These are phyloP conservation scores for Crithidia brevicula DNA, from an alignment of 208 protist species.

Conservation along the genomic window DNA sequence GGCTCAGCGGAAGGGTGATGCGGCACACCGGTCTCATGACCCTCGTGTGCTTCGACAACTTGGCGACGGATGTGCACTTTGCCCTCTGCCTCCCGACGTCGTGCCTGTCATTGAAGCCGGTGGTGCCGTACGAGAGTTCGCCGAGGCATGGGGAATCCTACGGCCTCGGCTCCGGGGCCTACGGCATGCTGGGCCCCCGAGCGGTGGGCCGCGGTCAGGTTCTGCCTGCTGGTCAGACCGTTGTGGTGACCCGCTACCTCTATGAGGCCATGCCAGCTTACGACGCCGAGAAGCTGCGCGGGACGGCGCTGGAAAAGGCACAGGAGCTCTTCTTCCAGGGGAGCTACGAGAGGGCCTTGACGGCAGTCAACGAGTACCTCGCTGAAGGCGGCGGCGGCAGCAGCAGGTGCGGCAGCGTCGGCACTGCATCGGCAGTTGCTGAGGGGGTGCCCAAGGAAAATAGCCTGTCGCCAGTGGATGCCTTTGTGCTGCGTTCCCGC, in stretches of 20 bases:
- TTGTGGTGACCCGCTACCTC: slow-evolving; percentile 21
- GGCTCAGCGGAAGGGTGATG: slow-evolving; percentile 51
- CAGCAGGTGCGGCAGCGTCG: not conserved
- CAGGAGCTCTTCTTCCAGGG: slow-evolving; percentile 26
- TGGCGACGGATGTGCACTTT: slow-evolving; percentile 38
- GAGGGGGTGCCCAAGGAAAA: not conserved
- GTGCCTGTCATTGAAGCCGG: slow-evolving; percentile 58
- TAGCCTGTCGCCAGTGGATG: slow-evolving; percentile 33
- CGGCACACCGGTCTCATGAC: slow-evolving; percentile 69
- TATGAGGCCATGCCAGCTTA: slow-evolving; percentile 35
- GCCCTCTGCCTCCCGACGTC: slow-evolving; percentile 62
- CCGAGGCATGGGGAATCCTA: slow-evolving; percentile 27
- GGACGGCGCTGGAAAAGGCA: slow-evolving; percentile 23
- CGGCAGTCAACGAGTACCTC: slow-evolving; percentile 20
- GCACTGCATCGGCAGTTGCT: not conserved
- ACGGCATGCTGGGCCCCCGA: slow-evolving; percentile 53
- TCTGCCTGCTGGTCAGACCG: not conserved
- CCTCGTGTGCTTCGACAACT: slow-evolving; percentile 58
- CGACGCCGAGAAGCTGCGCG: slow-evolving; percentile 28
- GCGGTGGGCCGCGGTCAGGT: slow-evolving; percentile 17
- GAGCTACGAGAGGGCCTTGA: slow-evolving; percentile 31
- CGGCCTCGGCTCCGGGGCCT: slow-evolving; percentile 37
- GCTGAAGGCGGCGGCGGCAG: not conserved
- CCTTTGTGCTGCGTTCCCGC: slow-evolving; percentile 63
- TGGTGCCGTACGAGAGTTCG: slow-evolving; percentile 63